Percentiles rank a stretch among this genome's conserved stretches.
These are phyloP conservation scores for Lactarius trivialis DNA, from an alignment of 768 basidiomycete species.

Conservation along the genomic window DNA sequence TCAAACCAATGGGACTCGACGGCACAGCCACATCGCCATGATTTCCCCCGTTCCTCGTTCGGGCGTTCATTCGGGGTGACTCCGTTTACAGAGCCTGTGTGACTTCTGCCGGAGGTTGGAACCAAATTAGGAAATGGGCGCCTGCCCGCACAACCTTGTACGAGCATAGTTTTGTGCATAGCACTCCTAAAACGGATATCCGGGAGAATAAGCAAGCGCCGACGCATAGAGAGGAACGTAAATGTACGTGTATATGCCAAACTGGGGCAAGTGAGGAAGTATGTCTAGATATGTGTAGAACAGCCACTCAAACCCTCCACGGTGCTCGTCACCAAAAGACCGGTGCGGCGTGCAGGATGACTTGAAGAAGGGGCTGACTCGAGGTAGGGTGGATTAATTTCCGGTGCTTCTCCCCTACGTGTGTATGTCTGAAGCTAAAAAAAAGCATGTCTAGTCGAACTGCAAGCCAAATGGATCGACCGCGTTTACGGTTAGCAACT, in stretches of 20 bases:
- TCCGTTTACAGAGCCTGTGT: neutral
- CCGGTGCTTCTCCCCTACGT: neutral
- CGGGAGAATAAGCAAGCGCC: neutral
- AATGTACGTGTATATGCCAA: neutral
- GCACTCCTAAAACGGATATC: neutral
- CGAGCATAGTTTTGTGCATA: neutral
- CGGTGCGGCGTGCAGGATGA: neutral
- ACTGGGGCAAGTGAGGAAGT: neutral
- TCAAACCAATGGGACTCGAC: neutral
- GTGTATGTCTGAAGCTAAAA: neutral
- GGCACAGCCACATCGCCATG: constrained; percentile 18
- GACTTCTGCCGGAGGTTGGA: constrained; percentile 7
- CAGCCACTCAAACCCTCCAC: neutral
- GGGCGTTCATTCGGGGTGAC: neutral
- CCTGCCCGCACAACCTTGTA: neutral
- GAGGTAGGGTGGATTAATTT: neutral
- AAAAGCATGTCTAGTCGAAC: neutral
- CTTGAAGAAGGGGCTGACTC: neutral
- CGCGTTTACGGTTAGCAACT: neutral
- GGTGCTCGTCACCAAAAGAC: neutral
- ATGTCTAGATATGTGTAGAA: neutral
- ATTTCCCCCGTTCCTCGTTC: neutral
- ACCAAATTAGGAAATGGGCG: constrained; percentile 9
- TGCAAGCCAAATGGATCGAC: neutral
- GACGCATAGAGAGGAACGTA: neutral